A percentile compares a stretch with the other conserved stretches of the same genome.
Conservation (phyloP, 2,329 filamentous ascomycete species). For the Aspergillus ibericus region DNA sequence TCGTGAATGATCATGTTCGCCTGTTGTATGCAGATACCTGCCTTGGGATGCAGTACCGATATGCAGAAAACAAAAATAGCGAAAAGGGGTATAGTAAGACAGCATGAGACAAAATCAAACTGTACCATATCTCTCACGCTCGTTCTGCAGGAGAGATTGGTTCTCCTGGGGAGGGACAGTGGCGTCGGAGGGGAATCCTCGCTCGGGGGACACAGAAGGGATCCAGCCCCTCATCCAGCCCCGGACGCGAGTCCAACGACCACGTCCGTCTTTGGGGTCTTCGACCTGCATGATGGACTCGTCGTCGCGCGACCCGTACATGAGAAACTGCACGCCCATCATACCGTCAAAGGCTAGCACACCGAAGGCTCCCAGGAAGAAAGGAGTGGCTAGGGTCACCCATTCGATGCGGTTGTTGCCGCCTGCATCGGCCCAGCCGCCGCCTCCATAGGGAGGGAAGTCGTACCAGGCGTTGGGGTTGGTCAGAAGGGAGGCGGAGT, state of each 20-base stretch:
- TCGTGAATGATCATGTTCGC: conserved; percentile 5
- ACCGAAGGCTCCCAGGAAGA: conserved; percentile 66
- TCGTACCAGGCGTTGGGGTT: conserved; percentile 65
- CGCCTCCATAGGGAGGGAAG: conserved; percentile 56
- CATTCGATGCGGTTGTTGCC: conserved; percentile 58
- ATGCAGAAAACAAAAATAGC: background rate
- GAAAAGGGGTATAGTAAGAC: background rate
- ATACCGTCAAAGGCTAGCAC: conserved; percentile 63
- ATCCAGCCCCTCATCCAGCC: conserved; percentile 69
- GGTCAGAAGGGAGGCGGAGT: conserved; percentile 61
- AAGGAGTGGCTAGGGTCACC: conserved; percentile 60
- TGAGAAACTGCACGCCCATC: conserved; percentile 63
- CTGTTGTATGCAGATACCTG: background rate
- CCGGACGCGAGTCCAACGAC: conserved; percentile 57
- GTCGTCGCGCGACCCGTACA: conserved; percentile 54
- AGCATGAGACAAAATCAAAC: conserved; percentile 24
- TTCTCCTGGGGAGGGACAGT: conserved; percentile 24
- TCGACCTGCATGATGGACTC: conserved; percentile 50
- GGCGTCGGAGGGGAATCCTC: conserved; percentile 16
- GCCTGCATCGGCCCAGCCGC: conserved; percentile 59
- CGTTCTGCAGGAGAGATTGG: conserved; percentile 31
- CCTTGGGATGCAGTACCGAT: background rate
- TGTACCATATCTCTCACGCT: conserved; percentile 34
- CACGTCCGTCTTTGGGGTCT: conserved; percentile 43
- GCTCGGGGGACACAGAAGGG: conserved; percentile 48